Base-by-base conservation (phyloP, 306 rosid species). In the Cicer judaicum region DNA sequence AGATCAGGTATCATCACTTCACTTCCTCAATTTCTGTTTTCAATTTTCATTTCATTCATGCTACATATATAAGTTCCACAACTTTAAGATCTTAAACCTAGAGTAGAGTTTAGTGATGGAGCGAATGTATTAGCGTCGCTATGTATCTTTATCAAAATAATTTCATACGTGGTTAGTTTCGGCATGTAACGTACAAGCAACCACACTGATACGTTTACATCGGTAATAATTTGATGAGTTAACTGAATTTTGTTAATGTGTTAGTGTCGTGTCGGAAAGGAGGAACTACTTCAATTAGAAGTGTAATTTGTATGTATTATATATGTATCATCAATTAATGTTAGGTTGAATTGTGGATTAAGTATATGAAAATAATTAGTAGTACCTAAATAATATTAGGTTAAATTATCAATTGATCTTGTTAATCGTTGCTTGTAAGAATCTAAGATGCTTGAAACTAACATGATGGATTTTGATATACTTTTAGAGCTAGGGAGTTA, bases 1-100 rank as follows among this genome's bases (percentile, higher is more conserved):
- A 21, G 63, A 24, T 56, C 63, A 56, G 63, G 63, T 56, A 56
- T 56, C 63, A 21, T 5, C 34, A 2, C 34, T 24, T 24, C 34
- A 24, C 2, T 24, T 24, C 4, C 34, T 24, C 34, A 24, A 2
- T 24, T 57, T 57, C 5, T 24, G 13, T 55, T 21, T 38, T 24
- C 11, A 21, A 57, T 57, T 0, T 1, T 50, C 19, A 6, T 18
- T 53, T 53, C 34, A 0, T 53, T 4, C 13, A 7, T 7, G 29
- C 8, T 53, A 15, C 6, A 24, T 24, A 24, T 24, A 24, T 24
- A 3, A 11, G 42, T 59, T 5, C 1, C 5, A 1, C 2, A 12
- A 59, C 6, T 12, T 59, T 13, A 12, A 59, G 65, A 59, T 59
- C 65, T 59, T 59, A 29, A 34, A 59, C 65, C 65, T 59, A 29